These are phyloP conservation scores for Termitomyces sp. DNA, from an alignment of 768 basidiomycete genomes.

Conservation along the genomic window DNA sequence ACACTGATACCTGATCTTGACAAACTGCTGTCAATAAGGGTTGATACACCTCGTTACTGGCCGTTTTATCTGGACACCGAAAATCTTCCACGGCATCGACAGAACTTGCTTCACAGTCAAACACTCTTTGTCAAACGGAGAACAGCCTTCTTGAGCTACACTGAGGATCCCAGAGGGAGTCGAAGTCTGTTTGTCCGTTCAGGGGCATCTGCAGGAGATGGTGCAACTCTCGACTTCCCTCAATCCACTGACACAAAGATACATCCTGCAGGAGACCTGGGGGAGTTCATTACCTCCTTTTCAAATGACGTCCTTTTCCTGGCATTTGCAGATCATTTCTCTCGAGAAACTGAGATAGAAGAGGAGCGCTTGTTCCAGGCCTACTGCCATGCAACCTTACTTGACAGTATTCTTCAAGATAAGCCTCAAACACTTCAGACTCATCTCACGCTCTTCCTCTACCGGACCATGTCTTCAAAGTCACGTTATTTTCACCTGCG, in stretches of 20 bases:
- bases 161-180: constrained; percentile 90
- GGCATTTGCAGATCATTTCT: constrained; percentile 76
- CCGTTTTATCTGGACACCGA: constrained; percentile 82
- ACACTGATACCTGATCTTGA: constrained; percentile 90
- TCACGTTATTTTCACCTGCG: constrained; percentile 62
- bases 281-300: constrained; percentile 83
- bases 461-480: constrained; percentile 53
- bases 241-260: constrained; percentile 60
- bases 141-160: constrained; percentile 89
- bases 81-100: constrained; percentile 59
- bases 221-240: constrained; percentile 83
- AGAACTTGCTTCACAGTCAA: constrained; percentile 65
- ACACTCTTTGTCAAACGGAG: constrained; percentile 91
- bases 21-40: constrained; percentile 72
- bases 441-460: constrained; percentile 66
- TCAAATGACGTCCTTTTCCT: constrained; percentile 78
- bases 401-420: constrained; percentile 90
- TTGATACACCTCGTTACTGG: constrained; percentile 96
- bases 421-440: constrained; percentile 76
- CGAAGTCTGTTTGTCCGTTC: constrained; percentile 87
- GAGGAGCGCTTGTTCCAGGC: constrained; percentile 59
- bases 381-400: constrained; percentile 70
- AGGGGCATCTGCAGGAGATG: constrained; percentile 78
- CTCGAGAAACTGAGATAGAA: constrained; percentile 53
- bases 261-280: constrained; percentile 68